A percentile compares a stretch with the other conserved stretches of the same genome.
Conservation (phyloP, 2,329 filamentous ascomycete species). For the Metarhizium robertsii region DNA sequence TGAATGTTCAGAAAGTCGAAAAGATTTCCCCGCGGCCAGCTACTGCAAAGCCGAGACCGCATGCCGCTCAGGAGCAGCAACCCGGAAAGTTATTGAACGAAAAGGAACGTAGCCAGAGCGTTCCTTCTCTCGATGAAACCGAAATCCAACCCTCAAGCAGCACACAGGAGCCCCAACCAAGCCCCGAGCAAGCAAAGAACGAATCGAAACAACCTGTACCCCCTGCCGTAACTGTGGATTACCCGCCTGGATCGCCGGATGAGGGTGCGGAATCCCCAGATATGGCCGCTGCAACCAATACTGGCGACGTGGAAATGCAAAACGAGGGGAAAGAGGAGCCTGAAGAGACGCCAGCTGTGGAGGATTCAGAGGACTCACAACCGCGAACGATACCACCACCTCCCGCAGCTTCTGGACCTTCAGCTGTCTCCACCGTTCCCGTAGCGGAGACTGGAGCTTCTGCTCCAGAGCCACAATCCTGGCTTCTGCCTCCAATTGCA, state of each 20-base stretch:
- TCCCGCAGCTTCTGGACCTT: conserved; percentile 29
- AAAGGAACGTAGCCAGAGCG: conserved; percentile 33
- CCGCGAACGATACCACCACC: conserved; percentile 23
- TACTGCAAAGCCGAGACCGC: conserved; percentile 44
- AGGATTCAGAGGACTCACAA: conserved; percentile 25
- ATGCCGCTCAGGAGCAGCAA: conserved; percentile 42
- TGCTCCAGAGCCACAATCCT: conserved; percentile 42
- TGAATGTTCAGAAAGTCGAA: conserved; percentile 50
- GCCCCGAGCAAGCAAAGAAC: conserved; percentile 31
- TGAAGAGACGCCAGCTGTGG: conserved; percentile 32
- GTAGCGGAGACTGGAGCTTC: conserved; percentile 31
- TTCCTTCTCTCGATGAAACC: conserved; percentile 26
- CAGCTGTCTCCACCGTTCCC: conserved; percentile 29
- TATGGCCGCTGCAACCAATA: conserved; percentile 31
- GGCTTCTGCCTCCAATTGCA: conserved; percentile 71
- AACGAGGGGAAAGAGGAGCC: conserved; percentile 47
- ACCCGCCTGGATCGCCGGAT: conserved; percentile 21
- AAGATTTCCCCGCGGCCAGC: conserved; percentile 45
- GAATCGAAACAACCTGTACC: conserved; percentile 36
- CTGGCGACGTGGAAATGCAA: conserved; percentile 59
- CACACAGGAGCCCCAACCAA: conserved; percentile 35
- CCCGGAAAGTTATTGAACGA: conserved; percentile 33
- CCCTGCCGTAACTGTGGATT: conserved; percentile 33
- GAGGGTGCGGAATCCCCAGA: conserved; percentile 16
- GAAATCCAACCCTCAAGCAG: conserved; percentile 36